Evolutionary conservation across 202 grass and related monocot species (phyloP), one percentile per base, ranked within the genome.

Genomic region (Schoenoplectus tabernaemontani): DNA sequence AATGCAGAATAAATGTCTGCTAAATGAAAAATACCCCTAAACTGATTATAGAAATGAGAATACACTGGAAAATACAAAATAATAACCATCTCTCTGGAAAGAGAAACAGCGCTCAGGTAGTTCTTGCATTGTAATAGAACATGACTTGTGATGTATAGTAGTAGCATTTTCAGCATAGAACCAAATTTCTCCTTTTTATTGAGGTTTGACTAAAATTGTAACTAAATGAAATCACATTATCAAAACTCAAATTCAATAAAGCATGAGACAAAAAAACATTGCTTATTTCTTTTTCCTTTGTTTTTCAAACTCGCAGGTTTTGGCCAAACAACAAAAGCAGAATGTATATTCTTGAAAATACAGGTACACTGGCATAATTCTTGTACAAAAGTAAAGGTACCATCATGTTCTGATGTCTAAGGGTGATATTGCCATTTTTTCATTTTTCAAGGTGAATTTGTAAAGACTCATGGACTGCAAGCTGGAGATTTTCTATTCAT

Each of bases 261-360:
- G 34, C 8, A 13, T 43, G n/a, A 41, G 26, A 59, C 8, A 9
- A 11, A 2, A 47, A 51, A 48, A 36, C 36, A 77, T 66, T 24
- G 12, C 28, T 24, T 65, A 11, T 78, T 64, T 22, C 34, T 19
- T 53, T n/a, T 70, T 66, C 59, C 34, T 71, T 32, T 16, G 12
- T 32, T 28, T 50, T 50, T 20, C 9, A 65, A 66, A 67, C 33
- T 80, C 59, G 33, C 83, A 97, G 94, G 84, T 97, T 84, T 78
- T 97, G 94, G 94, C 91, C 91, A 78, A 97, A 97, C 44, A 93
- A 93, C 82, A 93, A 84, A 80, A 93, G 91, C 76, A 93, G 94
- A 54, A 97, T 93, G 94, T 97, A 97, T 81, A 78, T 97, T 74
- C 80, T 97, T 76, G 94, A 97, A 89, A 83, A 71, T 50, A 88